phyloP scores from a whole-genome alignment of 805 yeast species.

The Saccharomycopsis sp. region DNA sequence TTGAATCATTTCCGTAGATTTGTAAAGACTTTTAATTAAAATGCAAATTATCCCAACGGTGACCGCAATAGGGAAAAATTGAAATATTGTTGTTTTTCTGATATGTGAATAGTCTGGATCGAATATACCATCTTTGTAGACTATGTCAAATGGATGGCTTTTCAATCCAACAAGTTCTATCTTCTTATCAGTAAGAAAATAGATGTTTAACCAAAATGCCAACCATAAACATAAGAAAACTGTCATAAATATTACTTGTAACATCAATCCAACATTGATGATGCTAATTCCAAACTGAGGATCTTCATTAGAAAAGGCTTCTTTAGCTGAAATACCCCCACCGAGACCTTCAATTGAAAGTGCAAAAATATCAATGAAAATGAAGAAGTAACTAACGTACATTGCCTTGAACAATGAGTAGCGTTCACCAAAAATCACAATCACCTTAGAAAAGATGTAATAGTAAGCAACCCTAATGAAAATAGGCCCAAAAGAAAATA shows the following conservation, averaged over 20 bases:
- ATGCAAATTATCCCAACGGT: constrained; percentile 38
- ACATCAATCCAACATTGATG: constrained; percentile 70
- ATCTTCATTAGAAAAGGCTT: neutral
- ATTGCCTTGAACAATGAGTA: constrained; percentile 38
- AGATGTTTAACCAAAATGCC: constrained; percentile 38
- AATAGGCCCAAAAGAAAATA: constrained; percentile 72
- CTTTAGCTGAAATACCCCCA: too few species aligned
- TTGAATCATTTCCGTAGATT: neutral
- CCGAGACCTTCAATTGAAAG: too few species aligned
- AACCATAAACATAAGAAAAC: constrained; percentile 46
- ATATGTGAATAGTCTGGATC: constrained; percentile 30
- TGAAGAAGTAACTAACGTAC: too few species aligned
- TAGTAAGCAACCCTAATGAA: constrained; percentile 80
- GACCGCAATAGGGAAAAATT: constrained; percentile 37
- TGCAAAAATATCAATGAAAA: too few species aligned
- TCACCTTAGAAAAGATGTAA: constrained; percentile 57
- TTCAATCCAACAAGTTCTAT: too few species aligned
- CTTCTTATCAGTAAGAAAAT: constrained; percentile 9
- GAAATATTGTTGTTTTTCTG: constrained; percentile 33
- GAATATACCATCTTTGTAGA: constrained; percentile 23
- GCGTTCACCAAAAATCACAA: constrained; percentile 52
- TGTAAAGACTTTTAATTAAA: neutral
- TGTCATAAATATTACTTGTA: constrained; percentile 66
- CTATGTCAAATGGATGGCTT: neutral
- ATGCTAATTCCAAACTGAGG: constrained; percentile 43